These are phyloP conservation scores for Ailanthus altissimus DNA, from an alignment of 345 rosid genomes.

Conservation along the genomic window DNA sequence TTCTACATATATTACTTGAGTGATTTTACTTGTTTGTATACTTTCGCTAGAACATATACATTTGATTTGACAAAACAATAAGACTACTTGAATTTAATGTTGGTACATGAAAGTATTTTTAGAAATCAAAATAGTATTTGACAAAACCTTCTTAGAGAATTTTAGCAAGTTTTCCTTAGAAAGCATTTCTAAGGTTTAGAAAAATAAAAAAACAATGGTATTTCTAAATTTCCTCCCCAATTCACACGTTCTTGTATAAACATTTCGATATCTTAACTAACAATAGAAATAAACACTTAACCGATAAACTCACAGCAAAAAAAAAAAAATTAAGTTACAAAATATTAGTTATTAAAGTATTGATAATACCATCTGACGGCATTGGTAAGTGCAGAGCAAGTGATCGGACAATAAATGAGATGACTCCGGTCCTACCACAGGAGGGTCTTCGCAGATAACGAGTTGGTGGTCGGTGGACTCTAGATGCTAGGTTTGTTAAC, in stretches of 20 bases:
- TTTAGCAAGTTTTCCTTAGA: not conserved
- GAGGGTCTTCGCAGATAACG: constrained; percentile 64
- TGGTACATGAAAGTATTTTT: not conserved
- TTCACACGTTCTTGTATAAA: not conserved
- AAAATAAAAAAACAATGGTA: no score
- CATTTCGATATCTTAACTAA: not conserved
- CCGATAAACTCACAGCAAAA: not conserved
- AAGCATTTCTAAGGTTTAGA: not conserved
- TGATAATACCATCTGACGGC: constrained; percentile 82
- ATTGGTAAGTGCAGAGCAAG: constrained; percentile 90
- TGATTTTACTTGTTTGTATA: no score
- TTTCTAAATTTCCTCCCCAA: no score
- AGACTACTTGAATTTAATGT: not conserved
- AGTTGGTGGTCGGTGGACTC: constrained; percentile 44
- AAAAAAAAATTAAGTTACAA: not conserved
- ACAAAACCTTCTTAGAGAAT: not conserved
- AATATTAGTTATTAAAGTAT: not conserved
- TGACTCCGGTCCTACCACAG: constrained; percentile 32
- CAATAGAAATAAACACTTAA: not conserved
- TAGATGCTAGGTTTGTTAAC: constrained; percentile 23
- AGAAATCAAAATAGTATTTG: not conserved
- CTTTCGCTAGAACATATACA: no score
- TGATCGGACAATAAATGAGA: constrained; percentile 59
- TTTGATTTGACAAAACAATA: not conserved
- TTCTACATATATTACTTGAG: no score